Base-by-base conservation (phyloP, 2,329 filamentous ascomycete species). In the Cladosporium cucumerinum region DNA sequence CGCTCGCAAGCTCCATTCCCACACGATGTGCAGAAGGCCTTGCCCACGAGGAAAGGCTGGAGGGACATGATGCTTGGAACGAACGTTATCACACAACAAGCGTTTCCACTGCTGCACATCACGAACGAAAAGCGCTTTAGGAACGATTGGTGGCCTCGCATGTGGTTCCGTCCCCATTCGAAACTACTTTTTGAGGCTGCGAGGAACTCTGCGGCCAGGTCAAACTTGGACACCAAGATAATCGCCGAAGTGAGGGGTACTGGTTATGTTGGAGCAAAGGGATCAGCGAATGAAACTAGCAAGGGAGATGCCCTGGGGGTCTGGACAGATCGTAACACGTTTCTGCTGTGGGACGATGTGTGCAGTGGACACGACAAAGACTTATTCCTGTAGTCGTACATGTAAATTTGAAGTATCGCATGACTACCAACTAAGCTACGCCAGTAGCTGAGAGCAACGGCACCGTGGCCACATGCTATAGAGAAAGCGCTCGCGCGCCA, bases 111-210 rank as follows among this genome's bases (percentile, higher is more conserved):
- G 25, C 67, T 69, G 52, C 70, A 72, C 60, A 48, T 70, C 4
- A 72, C 70, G 5, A 68, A 68, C 60, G 67, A 70, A 52, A 71
- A 72, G n/a, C n/a, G n/a, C n/a, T n/a, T n/a, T n/a, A n/a, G n/a
- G n/a, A n/a, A n/a, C n/a, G n/a, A n/a, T n/a, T n/a, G 69, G 70
- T 72, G 70, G 70, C 68, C 68, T 6, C 34, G 62, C 7, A 70
- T 72, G 67, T 72, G 70, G 70, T 72, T 69, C 61, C 67, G 70
- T 25, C 69, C 69, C 4, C 66, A 67, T 21, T 54, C 65, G 10
- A 65, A 67, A 26, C 26, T 52, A 21, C 60, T 72, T 0, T 46
- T 70, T 10, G 66, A 67, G 30, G 68, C 65, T 8, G 63, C 65
- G 14, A 68, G 66, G 32, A 32, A 46, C 14, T 66, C 61, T 52